These are phyloP conservation scores for Nitzschia sp. DNA, from an alignment of 108 stramenopile genomes.

Conservation along the genomic window DNA sequence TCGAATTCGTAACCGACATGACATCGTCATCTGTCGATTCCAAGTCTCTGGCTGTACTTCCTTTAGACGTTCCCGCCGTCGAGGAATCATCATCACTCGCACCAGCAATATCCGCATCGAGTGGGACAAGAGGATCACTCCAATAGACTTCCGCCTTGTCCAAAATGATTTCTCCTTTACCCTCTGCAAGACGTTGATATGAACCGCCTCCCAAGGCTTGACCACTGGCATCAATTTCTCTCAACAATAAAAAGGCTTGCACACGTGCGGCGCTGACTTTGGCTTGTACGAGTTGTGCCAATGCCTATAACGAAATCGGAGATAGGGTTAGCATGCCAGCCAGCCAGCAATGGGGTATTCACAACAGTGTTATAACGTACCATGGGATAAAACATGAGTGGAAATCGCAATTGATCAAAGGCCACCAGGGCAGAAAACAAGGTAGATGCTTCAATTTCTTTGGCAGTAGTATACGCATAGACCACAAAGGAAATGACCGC, in stretches of 20 bases:
- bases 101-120: constrained; percentile 27
- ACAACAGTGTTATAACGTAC: no score
- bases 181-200: constrained; percentile 34
- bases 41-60: neutral
- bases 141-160: constrained; percentile 70
- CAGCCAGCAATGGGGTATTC: no score
- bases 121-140: constrained; percentile 59
- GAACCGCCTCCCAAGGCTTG: constrained; percentile 37
- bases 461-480: constrained; percentile 42
- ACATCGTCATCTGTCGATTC: constrained; percentile 1
- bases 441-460: constrained; percentile 52
- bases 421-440: constrained; percentile 68
- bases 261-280: constrained; percentile 54
- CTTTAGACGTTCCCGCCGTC: neutral
- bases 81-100: constrained; percentile 19
- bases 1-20: neutral
- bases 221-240: constrained; percentile 50
- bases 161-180: constrained; percentile 47
- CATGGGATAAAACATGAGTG: constrained; percentile 74
- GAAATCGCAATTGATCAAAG: constrained; percentile 75
- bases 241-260: constrained; percentile 38
- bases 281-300: constrained; percentile 69
- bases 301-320: no score
- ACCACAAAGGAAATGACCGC: constrained; percentile 67
- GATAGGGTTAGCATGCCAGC: no score